Conservation (phyloP, 768 basidiomycete species). For the Boletus rubropictus region DNA sequence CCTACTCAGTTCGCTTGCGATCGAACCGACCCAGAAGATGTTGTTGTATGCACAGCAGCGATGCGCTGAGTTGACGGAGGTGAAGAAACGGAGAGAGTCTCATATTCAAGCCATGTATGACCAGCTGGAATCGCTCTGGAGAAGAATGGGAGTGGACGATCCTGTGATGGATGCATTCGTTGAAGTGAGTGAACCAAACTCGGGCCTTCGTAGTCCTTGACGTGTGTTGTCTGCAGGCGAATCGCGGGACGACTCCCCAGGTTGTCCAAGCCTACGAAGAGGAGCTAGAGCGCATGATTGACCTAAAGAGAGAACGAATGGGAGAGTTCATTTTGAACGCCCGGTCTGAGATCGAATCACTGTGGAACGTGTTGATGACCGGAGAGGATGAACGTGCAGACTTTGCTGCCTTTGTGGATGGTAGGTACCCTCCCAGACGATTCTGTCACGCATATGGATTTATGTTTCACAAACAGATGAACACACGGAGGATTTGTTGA, state of each 20-base stretch:
- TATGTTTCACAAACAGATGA: slow-evolving; percentile 48
- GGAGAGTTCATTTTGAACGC: slow-evolving; percentile 77
- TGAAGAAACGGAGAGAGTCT: slow-evolving; percentile 68
- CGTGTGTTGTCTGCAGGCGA: slow-evolving; percentile 19
- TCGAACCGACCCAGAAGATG: slow-evolving; percentile 75
- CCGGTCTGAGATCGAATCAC: slow-evolving; percentile 66
- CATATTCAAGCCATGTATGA: slow-evolving; percentile 94
- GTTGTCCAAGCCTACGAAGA: slow-evolving; percentile 79
- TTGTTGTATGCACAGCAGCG: slow-evolving; percentile 62
- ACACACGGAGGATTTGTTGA: slow-evolving; percentile 81
- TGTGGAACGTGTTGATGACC: slow-evolving; percentile 86
- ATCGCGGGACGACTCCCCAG: slow-evolving; percentile 76
- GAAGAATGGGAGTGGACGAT: slow-evolving; percentile 73
- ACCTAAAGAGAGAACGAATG: slow-evolving; percentile 84
- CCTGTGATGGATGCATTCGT: slow-evolving; percentile 89
- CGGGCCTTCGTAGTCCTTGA: background rate
- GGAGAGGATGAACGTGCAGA: slow-evolving; percentile 76
- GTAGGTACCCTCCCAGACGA: slow-evolving; percentile 37
- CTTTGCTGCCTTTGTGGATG: slow-evolving; percentile 79
- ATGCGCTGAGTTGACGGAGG: slow-evolving; percentile 57
- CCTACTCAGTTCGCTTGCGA: slow-evolving; percentile 36
- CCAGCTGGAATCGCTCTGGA: slow-evolving; percentile 87
- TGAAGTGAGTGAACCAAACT: slow-evolving; percentile 39
- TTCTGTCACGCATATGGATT: background rate
- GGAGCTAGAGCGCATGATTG: slow-evolving; percentile 86